Percentiles rank a stretch among this genome's conserved stretches.
Conservation (phyloP, 2,329 filamentous ascomycete genomes). For the Cladosporium sp. region DNA sequence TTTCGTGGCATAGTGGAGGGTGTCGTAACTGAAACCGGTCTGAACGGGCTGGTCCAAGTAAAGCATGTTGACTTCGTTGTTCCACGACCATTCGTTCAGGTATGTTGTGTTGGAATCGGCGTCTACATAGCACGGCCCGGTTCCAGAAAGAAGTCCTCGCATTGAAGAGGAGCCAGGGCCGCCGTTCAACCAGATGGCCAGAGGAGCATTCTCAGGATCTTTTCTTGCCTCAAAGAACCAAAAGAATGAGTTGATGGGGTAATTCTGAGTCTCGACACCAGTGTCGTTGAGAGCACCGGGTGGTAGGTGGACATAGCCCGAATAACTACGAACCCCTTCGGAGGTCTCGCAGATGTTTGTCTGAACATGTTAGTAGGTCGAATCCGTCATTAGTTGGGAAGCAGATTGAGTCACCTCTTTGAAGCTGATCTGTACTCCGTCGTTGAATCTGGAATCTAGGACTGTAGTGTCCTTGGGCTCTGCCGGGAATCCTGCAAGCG, state of each 20-base stretch:
- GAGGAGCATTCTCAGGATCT: constrained; percentile 49
- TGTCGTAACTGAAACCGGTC: constrained; percentile 52
- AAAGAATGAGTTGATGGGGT: constrained; percentile 57
- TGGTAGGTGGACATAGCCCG: constrained; percentile 57
- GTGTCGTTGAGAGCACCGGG: constrained; percentile 39
- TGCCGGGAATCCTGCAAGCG: constrained; percentile 41
- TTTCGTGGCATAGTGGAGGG: constrained; percentile 34
- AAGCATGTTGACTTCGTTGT: constrained; percentile 53
- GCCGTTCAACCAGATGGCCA: constrained; percentile 57
- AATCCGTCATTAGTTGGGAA: not conserved
- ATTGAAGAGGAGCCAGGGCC: constrained; percentile 53
- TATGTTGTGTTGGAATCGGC: constrained; percentile 45
- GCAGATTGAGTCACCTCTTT: constrained; percentile 32
- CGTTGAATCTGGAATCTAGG: constrained; percentile 36
- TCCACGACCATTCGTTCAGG: constrained; percentile 59
- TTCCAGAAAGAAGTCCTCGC: constrained; percentile 46
- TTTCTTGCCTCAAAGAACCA: constrained; percentile 59
- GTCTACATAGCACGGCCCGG: constrained; percentile 53
- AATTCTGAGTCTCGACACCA: constrained; percentile 36
- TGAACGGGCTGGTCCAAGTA: constrained; percentile 63
- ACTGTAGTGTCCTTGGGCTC: constrained; percentile 35
- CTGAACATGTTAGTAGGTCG: not conserved
- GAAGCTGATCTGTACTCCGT: constrained; percentile 40
- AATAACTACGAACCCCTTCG: constrained; percentile 53
- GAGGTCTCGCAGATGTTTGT: constrained; percentile 53